A percentile compares a stretch with the other conserved stretches of the same genome.
Conservation (phyloP, 2,329 filamentous ascomycete genomes). For the Chaetothyriales sp. region DNA sequence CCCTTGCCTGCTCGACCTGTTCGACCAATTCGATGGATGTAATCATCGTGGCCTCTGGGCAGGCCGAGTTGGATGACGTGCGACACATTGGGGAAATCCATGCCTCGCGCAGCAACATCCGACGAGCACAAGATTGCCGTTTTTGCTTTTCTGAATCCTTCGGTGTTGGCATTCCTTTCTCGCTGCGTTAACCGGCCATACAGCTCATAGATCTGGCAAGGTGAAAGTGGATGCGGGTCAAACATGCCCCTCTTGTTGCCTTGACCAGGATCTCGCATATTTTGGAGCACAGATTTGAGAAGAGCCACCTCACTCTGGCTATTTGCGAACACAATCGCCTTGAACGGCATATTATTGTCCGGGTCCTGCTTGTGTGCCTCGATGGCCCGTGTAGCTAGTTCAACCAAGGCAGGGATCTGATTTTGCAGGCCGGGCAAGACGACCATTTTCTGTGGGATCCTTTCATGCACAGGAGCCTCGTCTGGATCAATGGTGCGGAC, state of each 20-base stretch:
- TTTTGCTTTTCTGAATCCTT: conserved; percentile 48
- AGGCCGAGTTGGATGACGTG: conserved; percentile 36
- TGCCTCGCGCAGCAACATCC: conserved; percentile 32
- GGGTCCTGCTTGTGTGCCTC: conserved; percentile 25
- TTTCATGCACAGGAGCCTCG: conserved; percentile 70
- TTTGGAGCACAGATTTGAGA: conserved; percentile 43
- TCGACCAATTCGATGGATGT: conserved; percentile 28
- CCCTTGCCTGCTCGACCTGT: conserved; percentile 36
- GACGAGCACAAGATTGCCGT: conserved; percentile 38
- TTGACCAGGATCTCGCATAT: conserved; percentile 32
- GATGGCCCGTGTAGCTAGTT: conserved; percentile 48
- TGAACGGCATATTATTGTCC: conserved; percentile 51
- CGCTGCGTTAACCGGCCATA: conserved; percentile 63
- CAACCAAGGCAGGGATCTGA: conserved; percentile 57
- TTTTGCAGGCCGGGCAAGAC: conserved; percentile 56
- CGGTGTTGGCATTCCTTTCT: conserved; percentile 53
- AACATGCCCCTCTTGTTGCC: conserved; percentile 8
- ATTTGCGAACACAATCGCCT: conserved; percentile 88
- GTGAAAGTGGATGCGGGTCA: conserved; percentile 60
- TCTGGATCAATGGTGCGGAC: conserved; percentile 74
- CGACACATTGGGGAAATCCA: conserved; percentile 38
- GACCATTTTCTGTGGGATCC: conserved; percentile 64
- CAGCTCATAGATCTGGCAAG: conserved; percentile 47
- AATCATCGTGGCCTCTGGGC: conserved; percentile 36
- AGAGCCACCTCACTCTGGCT: conserved; percentile 61